Evolutionary conservation across 2,329 filamentous ascomycete species (phyloP).

Genomic region (Exophiala sideris): DNA sequence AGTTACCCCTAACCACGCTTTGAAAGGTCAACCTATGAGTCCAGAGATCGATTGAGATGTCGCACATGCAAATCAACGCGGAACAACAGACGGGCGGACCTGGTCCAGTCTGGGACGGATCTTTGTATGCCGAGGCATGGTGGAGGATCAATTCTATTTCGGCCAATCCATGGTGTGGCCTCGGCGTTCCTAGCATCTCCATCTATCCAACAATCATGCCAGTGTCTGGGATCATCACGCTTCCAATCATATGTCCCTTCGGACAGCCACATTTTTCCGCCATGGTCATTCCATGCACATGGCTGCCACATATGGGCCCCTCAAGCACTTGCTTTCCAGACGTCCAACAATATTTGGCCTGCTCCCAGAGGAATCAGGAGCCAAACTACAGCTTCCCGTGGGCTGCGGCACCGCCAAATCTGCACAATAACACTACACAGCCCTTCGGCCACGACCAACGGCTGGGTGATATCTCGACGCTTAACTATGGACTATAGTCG

Average conservation of each 20-base stretch:
- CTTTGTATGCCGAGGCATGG: neutral
- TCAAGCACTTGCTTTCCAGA: neutral
- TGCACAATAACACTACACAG: neutral
- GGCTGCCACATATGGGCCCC: neutral
- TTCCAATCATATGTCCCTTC: neutral
- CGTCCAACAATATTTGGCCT: neutral
- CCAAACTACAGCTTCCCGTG: neutral
- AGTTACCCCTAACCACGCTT: neutral
- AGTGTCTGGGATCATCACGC: neutral
- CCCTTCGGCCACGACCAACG: neutral
- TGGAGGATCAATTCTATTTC: neutral
- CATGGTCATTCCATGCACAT: neutral
- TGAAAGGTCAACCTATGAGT: neutral
- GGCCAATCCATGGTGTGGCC: neutral
- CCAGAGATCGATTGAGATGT: neutral
- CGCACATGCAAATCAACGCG: neutral
- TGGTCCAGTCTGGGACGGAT: neutral
- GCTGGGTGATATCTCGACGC: neutral
- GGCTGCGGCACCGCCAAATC: neutral
- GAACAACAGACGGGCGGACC: neutral
- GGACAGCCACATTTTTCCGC: neutral
- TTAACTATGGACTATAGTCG: neutral
- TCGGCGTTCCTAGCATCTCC: neutral
- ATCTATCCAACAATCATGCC: neutral
- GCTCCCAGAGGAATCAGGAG: neutral